Evolutionary conservation across 1,139 yeast genomes (phyloP), one percentile per base, ranked within the genome.

Genomic region (Martiniozyma asiatica): DNA sequence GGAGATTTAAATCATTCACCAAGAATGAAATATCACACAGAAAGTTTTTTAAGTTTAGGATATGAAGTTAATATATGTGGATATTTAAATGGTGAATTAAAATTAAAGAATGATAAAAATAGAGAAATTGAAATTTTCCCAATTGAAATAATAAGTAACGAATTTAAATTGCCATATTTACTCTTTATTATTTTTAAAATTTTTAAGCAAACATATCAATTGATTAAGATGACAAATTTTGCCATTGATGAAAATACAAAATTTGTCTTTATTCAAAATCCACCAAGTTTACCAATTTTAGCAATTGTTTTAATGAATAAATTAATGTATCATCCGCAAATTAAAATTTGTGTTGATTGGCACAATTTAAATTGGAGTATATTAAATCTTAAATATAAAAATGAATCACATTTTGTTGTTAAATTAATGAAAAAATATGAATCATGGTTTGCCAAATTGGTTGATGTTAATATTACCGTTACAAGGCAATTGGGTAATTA

Each of bases 1-100:
- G 99, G 99, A 1, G 98, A 89, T 48, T 53, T 92, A 32, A 96
- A 95, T 10, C 93, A 87, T 47, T 87, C 97, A 1, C 99, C 99
- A 5, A 62, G 99, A 38, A 89, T 89, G 82, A 69, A 79, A 44
- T 81, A 89, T 53, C 99, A 92, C 52, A 94, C 94, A 1, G 56
- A 65, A 35, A 78, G 93, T 32, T 73, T 89, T 42, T 68, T 81
- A n/a, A 57, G 63, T 29, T 50, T 59, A 16, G 89, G 84, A 1
- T 78, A 77, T 51, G 63, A 65, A 29, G 98, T 92, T 2, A 82
- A 78, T 38, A 53, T 89, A 25, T 79, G 94, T 53, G 98, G 98
- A 0, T 89, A 87, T 50, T 47, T 72, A 2, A 92, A 77, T 40
- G 67, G 73, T 18, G 51, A 52, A 7, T 63, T 79, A 1, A 71